A percentile compares a stretch with the other conserved stretches of the same genome.
Conservation (phyloP, 805 yeast genomes). For the Scheffersomyces stipitis region DNA sequence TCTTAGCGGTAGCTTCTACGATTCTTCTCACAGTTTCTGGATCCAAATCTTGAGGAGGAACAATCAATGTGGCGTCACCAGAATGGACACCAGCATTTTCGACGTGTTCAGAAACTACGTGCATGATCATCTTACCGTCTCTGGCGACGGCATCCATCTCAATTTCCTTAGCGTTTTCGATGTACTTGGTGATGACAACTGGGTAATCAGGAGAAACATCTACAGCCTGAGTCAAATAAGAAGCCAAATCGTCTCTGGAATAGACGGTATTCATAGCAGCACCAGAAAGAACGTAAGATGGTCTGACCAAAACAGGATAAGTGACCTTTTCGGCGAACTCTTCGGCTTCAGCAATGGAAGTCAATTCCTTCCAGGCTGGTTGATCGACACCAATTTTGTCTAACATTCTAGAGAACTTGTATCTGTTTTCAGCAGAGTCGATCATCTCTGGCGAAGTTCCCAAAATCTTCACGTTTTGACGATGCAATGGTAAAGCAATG, state of each 20-base stretch:
- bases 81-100: constrained; percentile 99
- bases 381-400: constrained; percentile 97
- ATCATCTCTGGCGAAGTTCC: constrained; percentile 99
- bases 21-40: constrained; percentile 89
- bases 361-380: constrained; percentile 98
- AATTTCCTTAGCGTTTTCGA: constrained; percentile 95
- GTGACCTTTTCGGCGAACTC: constrained; percentile 85
- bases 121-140: constrained; percentile 93
- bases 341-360: constrained; percentile 90
- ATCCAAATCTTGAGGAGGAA: constrained; percentile 94
- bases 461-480: constrained; percentile 91
- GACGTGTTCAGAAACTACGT: constrained; percentile 97
- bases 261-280: constrained; percentile 99
- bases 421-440: constrained; percentile 96
- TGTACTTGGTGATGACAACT: constrained; percentile 94
- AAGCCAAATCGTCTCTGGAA: constrained; percentile 82
- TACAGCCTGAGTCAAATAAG: constrained; percentile 89
- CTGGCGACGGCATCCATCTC: constrained; percentile 99
- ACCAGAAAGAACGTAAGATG: constrained; percentile 95
- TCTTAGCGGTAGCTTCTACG: constrained; percentile 93
- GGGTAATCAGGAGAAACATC: constrained; percentile 98
- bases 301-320: constrained; percentile 95
- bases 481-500: constrained; percentile 87
- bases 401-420: constrained; percentile 95
- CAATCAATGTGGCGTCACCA: constrained; percentile 97